Evolutionary conservation across 2,329 filamentous ascomycete species (phyloP).

Genomic region (Venturia aucupariae): DNA sequence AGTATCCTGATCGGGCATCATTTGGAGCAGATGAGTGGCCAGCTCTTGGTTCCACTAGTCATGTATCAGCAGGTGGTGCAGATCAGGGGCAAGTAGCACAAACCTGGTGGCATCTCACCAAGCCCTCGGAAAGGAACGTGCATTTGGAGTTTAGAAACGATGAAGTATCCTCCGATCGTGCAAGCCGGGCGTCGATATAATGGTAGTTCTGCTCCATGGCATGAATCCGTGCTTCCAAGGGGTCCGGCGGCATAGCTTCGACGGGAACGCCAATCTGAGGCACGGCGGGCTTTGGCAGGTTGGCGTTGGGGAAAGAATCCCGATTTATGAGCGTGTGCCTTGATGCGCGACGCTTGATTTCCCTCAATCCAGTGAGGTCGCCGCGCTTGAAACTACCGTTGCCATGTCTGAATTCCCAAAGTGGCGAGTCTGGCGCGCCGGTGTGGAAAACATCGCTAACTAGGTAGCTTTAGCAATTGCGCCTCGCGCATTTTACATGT

Average conservation of each 20-base stretch:
- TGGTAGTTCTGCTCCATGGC: constrained; percentile 74
- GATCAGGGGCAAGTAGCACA: constrained; percentile 18
- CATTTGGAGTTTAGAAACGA: constrained; percentile 72
- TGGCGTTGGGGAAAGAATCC: constrained; percentile 64
- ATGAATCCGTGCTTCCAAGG: constrained; percentile 63
- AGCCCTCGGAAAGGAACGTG: constrained; percentile 70
- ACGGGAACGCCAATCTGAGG: constrained; percentile 57
- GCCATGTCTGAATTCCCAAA: constrained; percentile 99
- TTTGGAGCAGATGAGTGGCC: constrained; percentile 60
- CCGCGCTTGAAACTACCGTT: constrained; percentile 95
- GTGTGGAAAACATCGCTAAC: constrained; percentile 98
- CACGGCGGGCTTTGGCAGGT: constrained; percentile 48
- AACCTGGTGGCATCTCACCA: constrained; percentile 63
- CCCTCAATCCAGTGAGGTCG: constrained; percentile 78
- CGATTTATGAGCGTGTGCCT: constrained; percentile 87
- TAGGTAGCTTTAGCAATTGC: constrained; percentile 31
- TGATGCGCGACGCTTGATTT: constrained; percentile 92
- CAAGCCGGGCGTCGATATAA: constrained; percentile 66
- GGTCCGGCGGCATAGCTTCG: constrained; percentile 66
- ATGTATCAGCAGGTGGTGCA: constrained; percentile 15
- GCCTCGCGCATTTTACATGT: not conserved
- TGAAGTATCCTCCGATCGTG: constrained; percentile 75
- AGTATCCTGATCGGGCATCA: constrained; percentile 68
- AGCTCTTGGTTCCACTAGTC: constrained; percentile 76
- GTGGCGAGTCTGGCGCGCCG: constrained; percentile 79